phyloP scores from a whole-genome alignment of 1,284 basidiomycete species.

The Malassezia dermatis region DNA sequence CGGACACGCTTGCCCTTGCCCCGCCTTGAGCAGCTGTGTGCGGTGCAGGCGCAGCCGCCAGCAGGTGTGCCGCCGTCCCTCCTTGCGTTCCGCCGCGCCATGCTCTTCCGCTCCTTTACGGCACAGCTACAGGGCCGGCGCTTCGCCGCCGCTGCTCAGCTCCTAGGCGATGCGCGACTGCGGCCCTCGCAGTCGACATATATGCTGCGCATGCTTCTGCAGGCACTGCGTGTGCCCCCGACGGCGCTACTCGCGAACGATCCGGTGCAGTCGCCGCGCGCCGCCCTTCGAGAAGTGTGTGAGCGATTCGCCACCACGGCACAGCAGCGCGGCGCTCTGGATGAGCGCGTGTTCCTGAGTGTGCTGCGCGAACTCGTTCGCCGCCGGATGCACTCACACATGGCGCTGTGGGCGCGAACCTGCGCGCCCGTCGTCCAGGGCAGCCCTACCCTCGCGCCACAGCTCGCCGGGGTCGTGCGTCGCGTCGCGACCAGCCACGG shows the following conservation, averaged over 20 bases:
- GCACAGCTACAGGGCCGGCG: slow-evolving; percentile 13
- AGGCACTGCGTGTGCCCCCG: neutral
- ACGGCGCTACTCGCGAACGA: neutral
- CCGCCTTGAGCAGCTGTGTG: slow-evolving; percentile 18
- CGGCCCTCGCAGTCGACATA: slow-evolving; percentile 23
- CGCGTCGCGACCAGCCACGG: slow-evolving; percentile 9
- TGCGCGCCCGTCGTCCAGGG: slow-evolving; percentile 11
- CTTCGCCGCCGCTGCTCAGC: slow-evolving; percentile 16
- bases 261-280: slow-evolving; percentile 6
- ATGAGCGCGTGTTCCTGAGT: slow-evolving; percentile 2
- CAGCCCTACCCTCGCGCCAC: neutral
- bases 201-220: slow-evolving; percentile 20
- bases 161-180: slow-evolving; percentile 18
- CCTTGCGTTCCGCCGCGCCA: slow-evolving; percentile 17
- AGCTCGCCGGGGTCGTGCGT: slow-evolving; percentile 17
- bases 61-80: neutral
- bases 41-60: slow-evolving; percentile 2
- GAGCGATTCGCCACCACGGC: slow-evolving; percentile 4
- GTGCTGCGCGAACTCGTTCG: slow-evolving; percentile 19
- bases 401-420: slow-evolving; percentile 14
- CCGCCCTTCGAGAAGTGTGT: slow-evolving; percentile 10
- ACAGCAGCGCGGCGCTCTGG: neutral
- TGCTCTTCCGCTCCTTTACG: slow-evolving; percentile 16
- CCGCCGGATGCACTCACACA: slow-evolving; percentile 17
- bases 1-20: slow-evolving; percentile 3